Conservation (phyloP, 176 grass and related monocot species). For the Carex myosuroides region DNA sequence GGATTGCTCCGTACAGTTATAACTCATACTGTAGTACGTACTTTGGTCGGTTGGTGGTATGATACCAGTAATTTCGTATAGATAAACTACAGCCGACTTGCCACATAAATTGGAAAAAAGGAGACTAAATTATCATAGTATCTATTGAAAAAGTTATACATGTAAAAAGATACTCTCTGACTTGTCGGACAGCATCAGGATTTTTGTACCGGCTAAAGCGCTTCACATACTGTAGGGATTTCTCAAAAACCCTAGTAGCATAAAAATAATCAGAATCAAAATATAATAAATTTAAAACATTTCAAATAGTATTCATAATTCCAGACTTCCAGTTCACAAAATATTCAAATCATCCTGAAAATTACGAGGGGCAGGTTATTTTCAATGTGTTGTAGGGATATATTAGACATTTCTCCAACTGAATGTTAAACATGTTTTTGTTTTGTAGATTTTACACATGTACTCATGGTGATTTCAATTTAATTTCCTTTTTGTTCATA, state of each 20-base stretch:
- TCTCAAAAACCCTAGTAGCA: conserved; percentile 78
- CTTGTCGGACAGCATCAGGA: conserved; percentile 84
- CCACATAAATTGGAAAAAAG: neutral
- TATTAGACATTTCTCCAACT: neutral
- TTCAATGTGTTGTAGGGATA: neutral
- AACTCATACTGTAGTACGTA: neutral
- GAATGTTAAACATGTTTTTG: neutral
- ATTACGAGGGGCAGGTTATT: neutral
- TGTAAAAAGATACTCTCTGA: conserved; percentile 63
- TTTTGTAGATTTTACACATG: neutral
- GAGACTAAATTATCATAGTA: neutral
- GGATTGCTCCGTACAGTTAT: neutral
- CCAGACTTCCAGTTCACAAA: neutral
- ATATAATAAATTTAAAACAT: neutral
- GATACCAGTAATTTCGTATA: neutral
- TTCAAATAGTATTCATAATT: neutral
- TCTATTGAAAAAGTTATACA: neutral
- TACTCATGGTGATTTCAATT: neutral
- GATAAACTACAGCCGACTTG: neutral
- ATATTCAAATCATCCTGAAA: neutral
- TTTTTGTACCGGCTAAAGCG: conserved; percentile 98
- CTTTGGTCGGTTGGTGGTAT: neutral
- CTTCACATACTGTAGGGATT: conserved; percentile 90
- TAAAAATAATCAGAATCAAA: neutral
- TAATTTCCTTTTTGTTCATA: neutral